These are phyloP conservation scores for Capsicum pubescens DNA, from an alignment of 257 asterid species.

Conservation along the genomic window DNA sequence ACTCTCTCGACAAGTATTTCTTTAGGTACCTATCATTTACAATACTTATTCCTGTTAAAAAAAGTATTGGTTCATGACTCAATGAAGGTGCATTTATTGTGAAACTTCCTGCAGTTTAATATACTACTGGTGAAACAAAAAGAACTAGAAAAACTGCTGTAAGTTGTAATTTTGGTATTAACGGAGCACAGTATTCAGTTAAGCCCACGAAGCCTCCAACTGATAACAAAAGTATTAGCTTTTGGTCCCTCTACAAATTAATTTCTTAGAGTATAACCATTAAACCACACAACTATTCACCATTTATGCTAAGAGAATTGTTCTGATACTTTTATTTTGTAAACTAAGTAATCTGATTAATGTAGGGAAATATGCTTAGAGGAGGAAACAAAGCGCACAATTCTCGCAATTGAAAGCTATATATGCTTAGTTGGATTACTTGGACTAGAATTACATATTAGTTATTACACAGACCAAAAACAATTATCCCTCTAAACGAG, in stretches of 20 bases:
- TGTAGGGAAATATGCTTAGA: neutral
- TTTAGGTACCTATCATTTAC: slow-evolving; percentile 72
- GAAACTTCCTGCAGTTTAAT: neutral
- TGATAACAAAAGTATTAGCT: neutral
- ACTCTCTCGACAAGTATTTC: slow-evolving; percentile 95
- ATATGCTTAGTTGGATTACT: neutral
- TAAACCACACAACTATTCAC: neutral
- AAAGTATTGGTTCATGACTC: neutral
- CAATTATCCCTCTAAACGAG: neutral
- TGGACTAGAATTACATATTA: neutral
- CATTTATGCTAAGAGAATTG: neutral
- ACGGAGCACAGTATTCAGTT: neutral
- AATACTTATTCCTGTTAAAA: neutral
- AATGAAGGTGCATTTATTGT: slow-evolving; percentile 7
- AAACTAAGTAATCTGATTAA: neutral
- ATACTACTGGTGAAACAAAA: neutral
- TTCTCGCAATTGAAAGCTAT: neutral
- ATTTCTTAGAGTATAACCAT: neutral
- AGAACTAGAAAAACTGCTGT: neutral
- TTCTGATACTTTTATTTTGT: neutral
- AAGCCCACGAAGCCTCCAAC: neutral
- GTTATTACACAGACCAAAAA: neutral
- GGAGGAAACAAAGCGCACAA: neutral
- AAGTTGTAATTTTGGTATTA: neutral
- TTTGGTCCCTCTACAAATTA: neutral